Percentiles rank a stretch among this genome's conserved stretches.
Evolutionary conservation across 108 stramenopile genomes (phyloP).

Genomic region (Pseudonitzschia multiseries): DNA sequence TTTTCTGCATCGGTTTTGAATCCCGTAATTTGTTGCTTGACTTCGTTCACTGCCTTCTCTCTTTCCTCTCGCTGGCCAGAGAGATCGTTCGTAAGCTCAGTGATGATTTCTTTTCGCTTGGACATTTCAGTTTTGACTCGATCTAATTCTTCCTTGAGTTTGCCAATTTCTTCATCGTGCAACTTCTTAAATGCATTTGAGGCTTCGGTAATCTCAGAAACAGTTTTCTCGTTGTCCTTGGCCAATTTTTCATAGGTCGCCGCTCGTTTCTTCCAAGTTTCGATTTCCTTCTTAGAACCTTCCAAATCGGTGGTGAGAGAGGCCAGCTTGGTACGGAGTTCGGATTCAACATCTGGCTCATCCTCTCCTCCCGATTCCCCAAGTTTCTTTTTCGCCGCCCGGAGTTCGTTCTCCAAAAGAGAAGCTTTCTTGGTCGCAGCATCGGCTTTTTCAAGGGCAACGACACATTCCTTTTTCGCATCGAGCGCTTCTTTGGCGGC

Average conservation of each 20-base stretch:
- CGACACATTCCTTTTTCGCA: conserved; percentile 30
- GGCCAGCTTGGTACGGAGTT: conserved; percentile 49
- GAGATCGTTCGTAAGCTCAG: conserved; percentile 79
- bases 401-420: conserved; percentile 43
- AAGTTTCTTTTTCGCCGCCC: conserved; percentile 48
- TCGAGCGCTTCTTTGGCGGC: conserved; percentile 42
- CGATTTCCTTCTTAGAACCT: conserved; percentile 56
- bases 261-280: conserved; percentile 45
- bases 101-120: conserved; percentile 61
- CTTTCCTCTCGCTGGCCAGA: conserved; percentile 63
- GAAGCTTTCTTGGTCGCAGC: conserved; percentile 19
- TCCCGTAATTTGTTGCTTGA: conserved; percentile 53
- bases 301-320: conserved; percentile 60
- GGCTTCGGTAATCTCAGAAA: conserved; percentile 61
- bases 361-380: conserved; percentile 45
- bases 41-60: conserved; percentile 54
- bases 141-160: conserved; percentile 44
- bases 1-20: conserved; percentile 45
- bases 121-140: conserved; percentile 40
- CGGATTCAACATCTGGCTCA: conserved; percentile 47
- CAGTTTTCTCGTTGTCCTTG: conserved; percentile 64
- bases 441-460: conserved; percentile 21
- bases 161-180: conserved; percentile 39
- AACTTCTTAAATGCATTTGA: conserved; percentile 62
- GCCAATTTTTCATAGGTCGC: conserved; percentile 64